phyloP scores from a whole-genome alignment of 306 rosid species.

The Dalbergia cultrata region DNA sequence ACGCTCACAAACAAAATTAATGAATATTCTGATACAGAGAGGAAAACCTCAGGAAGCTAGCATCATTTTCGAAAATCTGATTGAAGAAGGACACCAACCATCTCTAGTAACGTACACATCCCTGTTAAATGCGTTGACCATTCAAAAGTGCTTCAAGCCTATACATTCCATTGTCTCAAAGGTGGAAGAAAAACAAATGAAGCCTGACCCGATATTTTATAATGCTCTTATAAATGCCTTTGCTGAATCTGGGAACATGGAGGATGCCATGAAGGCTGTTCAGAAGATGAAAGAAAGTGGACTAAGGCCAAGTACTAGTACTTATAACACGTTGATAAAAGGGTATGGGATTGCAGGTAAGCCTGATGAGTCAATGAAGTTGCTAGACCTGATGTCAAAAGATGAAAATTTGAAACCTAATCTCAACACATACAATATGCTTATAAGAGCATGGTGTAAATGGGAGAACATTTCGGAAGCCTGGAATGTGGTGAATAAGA shows the following conservation, averaged over 20 bases:
- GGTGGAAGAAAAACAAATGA: slow-evolving; percentile 68
- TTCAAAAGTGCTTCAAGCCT: slow-evolving; percentile 63
- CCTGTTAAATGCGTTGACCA: slow-evolving; percentile 65
- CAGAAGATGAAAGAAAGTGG: slow-evolving; percentile 74
- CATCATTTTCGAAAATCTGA: slow-evolving; percentile 58
- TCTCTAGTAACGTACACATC: slow-evolving; percentile 73
- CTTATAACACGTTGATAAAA: slow-evolving; percentile 73
- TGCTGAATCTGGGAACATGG: slow-evolving; percentile 71
- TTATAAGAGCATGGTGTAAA: slow-evolving; percentile 72
- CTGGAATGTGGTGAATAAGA: slow-evolving; percentile 68
- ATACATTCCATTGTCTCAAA: slow-evolving; percentile 60
- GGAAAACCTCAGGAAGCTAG: slow-evolving; percentile 66
- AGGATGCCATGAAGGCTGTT: slow-evolving; percentile 67
- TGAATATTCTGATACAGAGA: slow-evolving; percentile 65
- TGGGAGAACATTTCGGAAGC: slow-evolving; percentile 58
- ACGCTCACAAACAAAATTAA: slow-evolving; percentile 63
- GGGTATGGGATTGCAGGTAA: slow-evolving; percentile 75
- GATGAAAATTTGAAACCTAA: slow-evolving; percentile 69
- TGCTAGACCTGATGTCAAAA: slow-evolving; percentile 63
- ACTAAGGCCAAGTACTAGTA: slow-evolving; percentile 58
- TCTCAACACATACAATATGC: slow-evolving; percentile 71
- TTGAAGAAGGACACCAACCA: slow-evolving; percentile 70
- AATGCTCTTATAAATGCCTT: slow-evolving; percentile 75
- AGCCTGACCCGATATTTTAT: slow-evolving; percentile 70
- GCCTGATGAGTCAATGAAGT: slow-evolving; percentile 67